phyloP scores from a whole-genome alignment of 2,329 filamentous ascomycete genomes.

The Fusarium pseudocircinatum region DNA sequence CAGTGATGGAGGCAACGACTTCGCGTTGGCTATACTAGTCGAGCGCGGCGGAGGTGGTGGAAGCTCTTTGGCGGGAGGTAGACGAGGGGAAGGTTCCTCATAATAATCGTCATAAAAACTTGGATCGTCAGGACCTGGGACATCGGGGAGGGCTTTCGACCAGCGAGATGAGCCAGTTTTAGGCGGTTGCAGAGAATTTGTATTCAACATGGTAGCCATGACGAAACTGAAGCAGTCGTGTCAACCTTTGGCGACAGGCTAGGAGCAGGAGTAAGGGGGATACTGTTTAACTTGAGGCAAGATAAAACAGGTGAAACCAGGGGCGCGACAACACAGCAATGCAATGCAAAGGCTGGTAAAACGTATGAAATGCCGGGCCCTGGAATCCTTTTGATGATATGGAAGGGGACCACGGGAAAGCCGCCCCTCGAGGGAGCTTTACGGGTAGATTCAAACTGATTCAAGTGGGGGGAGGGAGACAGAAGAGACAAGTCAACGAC shows the following conservation, averaged over 20 bases:
- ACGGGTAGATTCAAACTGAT: background rate
- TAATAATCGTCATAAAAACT: slow-evolving; percentile 38
- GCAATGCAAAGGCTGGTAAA: slow-evolving; percentile 33
- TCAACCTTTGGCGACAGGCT: slow-evolving; percentile 17
- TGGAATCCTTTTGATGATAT: slow-evolving; percentile 37
- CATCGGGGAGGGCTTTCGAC: slow-evolving; percentile 66
- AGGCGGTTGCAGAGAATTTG: slow-evolving; percentile 40
- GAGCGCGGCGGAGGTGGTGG: slow-evolving; percentile 41
- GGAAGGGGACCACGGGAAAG: slow-evolving; percentile 17
- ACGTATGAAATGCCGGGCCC: slow-evolving; percentile 27
- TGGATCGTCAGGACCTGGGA: slow-evolving; percentile 49
- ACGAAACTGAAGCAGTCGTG: slow-evolving; percentile 29
- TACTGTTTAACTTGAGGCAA: slow-evolving; percentile 36
- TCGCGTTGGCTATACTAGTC: slow-evolving; percentile 36
- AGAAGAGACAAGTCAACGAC: slow-evolving; percentile 8
- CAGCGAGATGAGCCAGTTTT: slow-evolving; percentile 62
- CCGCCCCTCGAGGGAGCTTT: slow-evolving; percentile 36
- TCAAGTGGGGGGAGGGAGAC: slow-evolving; percentile 31
- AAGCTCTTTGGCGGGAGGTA: slow-evolving; percentile 36
- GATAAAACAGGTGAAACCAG: slow-evolving; percentile 42
- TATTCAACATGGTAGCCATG: slow-evolving; percentile 39
- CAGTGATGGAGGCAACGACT: slow-evolving; percentile 38
- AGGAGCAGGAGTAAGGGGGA: slow-evolving; percentile 14
- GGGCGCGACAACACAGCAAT: slow-evolving; percentile 27
- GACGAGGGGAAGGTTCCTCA: slow-evolving; percentile 27